These are phyloP conservation scores for Coccomyxa subellipsoidea DNA, from an alignment of 163 green algal species.

Conservation along the genomic window DNA sequence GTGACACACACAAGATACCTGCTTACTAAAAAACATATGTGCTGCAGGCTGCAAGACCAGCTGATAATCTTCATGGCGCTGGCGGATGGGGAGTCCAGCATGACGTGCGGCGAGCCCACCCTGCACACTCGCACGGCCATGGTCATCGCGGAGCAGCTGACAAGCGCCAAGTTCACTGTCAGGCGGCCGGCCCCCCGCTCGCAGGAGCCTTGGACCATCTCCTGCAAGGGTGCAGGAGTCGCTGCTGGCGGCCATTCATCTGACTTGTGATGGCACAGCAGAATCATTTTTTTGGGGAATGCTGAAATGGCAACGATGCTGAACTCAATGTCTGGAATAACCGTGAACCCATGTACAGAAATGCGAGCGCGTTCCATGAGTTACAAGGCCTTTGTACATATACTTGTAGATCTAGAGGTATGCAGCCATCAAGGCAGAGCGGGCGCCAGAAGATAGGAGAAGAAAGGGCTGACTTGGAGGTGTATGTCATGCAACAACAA, in stretches of 20 bases:
- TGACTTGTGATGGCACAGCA: not conserved
- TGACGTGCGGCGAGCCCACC: slow-evolving; percentile 56
- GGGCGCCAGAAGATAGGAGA: too few relatives aligned
- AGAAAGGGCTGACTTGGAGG: too few relatives aligned
- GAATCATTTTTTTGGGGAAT: not conserved
- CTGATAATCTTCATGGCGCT: slow-evolving; percentile 85
- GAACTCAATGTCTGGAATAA: too few relatives aligned
- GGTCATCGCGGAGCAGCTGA: slow-evolving; percentile 64
- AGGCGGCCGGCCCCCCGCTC: not conserved
- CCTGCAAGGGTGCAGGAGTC: not conserved
- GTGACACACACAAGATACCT: too few relatives aligned
- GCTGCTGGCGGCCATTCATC: not conserved
- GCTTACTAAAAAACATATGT: too few relatives aligned
- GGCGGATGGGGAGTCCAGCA: slow-evolving; percentile 47
- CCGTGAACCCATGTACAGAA: too few relatives aligned
- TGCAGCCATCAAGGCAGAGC: too few relatives aligned
- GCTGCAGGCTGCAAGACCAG: slow-evolving; percentile 73
- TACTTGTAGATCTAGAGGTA: too few relatives aligned
- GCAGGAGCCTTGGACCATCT: not conserved
- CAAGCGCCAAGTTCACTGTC: slow-evolving; percentile 42
- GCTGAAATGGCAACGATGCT: not conserved
- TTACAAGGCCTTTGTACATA: too few relatives aligned
- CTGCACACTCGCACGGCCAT: slow-evolving; percentile 82
- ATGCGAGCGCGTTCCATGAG: too few relatives aligned
- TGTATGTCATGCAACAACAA: too few relatives aligned